Base-by-base conservation (phyloP, 208 protist species). In the Phytomonas sp. region DNA sequence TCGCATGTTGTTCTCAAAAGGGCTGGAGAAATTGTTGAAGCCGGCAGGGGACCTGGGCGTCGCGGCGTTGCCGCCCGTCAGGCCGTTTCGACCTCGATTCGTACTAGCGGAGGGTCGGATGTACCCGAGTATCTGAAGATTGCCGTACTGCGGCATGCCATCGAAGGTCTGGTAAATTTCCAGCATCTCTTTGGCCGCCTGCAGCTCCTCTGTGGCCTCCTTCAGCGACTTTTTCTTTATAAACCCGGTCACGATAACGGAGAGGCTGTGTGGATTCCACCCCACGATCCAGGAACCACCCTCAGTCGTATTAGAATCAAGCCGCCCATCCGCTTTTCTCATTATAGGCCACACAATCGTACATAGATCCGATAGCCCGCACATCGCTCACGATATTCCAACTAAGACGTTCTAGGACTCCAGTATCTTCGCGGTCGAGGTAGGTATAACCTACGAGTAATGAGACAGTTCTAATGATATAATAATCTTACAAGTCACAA, bases 191-290 rank as follows among this genome's bases (percentile, higher is more conserved):
- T 79, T 75, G 4, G 90, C 77, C 32, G 69, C 15, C 29, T 78
- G 65, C 11, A 95, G 74, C 43, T 78, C 61, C 8, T 36, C 60
- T 43, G 71, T 67, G 1, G 84, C 87, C 60, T 84, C 75, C 33
- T 68, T 36, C 59, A 88, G 46, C 0, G 80, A 62, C 43, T 78
- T 72, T 65, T 75, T 77, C 28, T 62, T 66, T 72, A 95, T 70
- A 28, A 87, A 80, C 46, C 77, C 76, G 7, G 84, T 80, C 9
- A 90, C 82, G 0, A 93, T 79, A 31, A 93, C 81, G 63, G 85
- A 81, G 62, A 95, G 75, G 9, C 85, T 83, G 26, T 75, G 82
- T 4, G 87, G 82, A 65, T 92, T 95, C 90, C 90, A 95, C 0
- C 90, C 90, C 28, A 93, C 76, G 26, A 95, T 71, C 87, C 87